Conservation (phyloP, 495 filamentous ascomycete species). For the Hamigera avellanea region DNA sequence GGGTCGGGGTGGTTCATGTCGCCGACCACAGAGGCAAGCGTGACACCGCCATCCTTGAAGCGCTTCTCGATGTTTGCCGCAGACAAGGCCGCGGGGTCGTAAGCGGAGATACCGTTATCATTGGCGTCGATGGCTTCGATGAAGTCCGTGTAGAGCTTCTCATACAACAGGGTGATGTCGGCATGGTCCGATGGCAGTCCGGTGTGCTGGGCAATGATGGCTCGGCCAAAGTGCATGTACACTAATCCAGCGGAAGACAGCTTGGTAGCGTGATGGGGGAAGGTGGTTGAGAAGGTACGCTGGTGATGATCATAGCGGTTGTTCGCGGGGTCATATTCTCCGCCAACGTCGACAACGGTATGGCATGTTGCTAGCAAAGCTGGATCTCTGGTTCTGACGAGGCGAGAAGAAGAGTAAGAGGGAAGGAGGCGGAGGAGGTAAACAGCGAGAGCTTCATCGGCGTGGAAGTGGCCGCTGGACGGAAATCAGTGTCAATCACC, state of each 20-base stretch:
- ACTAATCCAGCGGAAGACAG: conserved; percentile 88
- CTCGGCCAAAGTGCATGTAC: conserved; percentile 86
- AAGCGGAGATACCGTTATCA: conserved; percentile 84
- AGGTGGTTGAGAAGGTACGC: conserved; percentile 71
- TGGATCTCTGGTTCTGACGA: conserved; percentile 81
- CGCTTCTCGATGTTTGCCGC: conserved; percentile 60
- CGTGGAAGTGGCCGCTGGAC: conserved; percentile 84
- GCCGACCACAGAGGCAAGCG: conserved; percentile 69
- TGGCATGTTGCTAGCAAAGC: conserved; percentile 68
- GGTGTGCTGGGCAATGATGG: conserved; percentile 64
- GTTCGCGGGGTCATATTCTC: conserved; percentile 63
- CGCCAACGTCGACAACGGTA: conserved; percentile 92
- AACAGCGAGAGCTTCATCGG: conserved; percentile 96
- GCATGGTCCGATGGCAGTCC: conserved; percentile 46
- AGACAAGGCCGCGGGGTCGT: conserved; percentile 52
- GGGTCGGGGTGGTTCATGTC: conserved; percentile 59
- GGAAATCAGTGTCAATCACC: conserved; percentile 4
- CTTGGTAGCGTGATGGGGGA: conserved; percentile 69
- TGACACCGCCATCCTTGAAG: conserved; percentile 73
- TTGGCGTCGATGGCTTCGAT: conserved; percentile 95
- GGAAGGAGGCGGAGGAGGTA: conserved; percentile 89
- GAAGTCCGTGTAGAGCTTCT: conserved; percentile 86
- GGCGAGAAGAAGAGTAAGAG: conserved; percentile 57
- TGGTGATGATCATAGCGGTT: conserved; percentile 97
- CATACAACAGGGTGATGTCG: conserved; percentile 63